phyloP scores from a whole-genome alignment of 192 early-diverging fungal species.

The Backusella tuberculispora region DNA sequence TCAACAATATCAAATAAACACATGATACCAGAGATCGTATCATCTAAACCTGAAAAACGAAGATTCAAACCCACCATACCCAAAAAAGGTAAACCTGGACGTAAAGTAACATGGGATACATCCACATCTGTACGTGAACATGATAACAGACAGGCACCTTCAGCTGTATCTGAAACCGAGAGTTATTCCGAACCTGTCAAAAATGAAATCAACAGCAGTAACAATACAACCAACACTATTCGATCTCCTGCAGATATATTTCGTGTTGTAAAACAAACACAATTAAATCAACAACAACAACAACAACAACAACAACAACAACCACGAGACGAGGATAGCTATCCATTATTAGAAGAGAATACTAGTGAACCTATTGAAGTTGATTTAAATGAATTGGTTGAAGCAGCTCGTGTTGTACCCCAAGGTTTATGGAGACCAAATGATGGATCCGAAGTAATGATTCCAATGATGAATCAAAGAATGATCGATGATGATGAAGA shows the following conservation, averaged over 20 bases:
- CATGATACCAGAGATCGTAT: neutral
- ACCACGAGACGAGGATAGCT: neutral
- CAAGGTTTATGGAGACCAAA: conserved; percentile 18
- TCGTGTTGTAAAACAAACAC: conserved; percentile 11
- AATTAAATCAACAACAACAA: neutral
- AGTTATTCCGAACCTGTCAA: conserved; percentile 26
- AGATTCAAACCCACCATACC: conserved; percentile 7
- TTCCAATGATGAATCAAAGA: neutral
- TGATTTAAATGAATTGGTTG: conserved; percentile 25
- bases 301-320: neutral
- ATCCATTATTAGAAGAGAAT: conserved; percentile 17
- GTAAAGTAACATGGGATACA: conserved; percentile 25
- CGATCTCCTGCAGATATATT: conserved; percentile 37
- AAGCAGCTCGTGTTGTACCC: neutral
- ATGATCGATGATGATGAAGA: neutral
- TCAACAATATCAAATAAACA: neutral
- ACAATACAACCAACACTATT: neutral
- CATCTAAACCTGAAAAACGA: neutral
- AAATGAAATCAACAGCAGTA: neutral
- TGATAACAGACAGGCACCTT: conserved; percentile 19
- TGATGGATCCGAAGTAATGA: neutral
- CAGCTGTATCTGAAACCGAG: neutral
- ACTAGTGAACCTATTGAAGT: neutral
- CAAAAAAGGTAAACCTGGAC: neutral
- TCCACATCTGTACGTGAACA: conserved; percentile 29